A percentile compares a stretch with the other conserved stretches of the same genome.
These are phyloP conservation scores for Paraphaeosphaeria sporulosa DNA, from an alignment of 2,329 filamentous ascomycete genomes.

Conservation along the genomic window DNA sequence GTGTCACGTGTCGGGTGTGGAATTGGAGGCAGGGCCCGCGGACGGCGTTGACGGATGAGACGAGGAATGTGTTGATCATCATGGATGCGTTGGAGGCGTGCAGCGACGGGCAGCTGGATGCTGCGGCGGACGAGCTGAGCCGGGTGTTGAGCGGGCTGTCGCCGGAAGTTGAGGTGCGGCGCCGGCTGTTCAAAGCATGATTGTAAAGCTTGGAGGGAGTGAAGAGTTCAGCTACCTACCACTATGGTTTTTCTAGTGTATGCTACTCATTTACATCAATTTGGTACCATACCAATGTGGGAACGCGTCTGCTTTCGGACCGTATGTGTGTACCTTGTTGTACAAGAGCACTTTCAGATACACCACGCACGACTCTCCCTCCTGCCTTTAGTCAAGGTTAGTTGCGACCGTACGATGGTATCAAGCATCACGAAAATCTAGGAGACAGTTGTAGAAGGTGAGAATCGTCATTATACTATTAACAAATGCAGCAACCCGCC, in stretches of 20 bases:
- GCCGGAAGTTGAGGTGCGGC: constrained; percentile 1
- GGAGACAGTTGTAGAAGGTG: neutral
- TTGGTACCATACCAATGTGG: no score
- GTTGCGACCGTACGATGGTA: no score
- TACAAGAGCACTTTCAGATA: no score
- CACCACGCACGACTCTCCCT: no score
- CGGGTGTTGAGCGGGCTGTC: constrained; percentile 1
- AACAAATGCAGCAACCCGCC: neutral
- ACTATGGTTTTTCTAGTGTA: no score
- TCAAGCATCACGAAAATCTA: no score
- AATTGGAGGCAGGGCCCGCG: constrained; percentile 51
- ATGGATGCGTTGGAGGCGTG: constrained; percentile 40
- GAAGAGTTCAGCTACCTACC: no score
- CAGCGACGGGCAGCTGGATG: constrained; percentile 30
- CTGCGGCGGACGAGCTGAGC: constrained; percentile 37
- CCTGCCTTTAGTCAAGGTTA: no score
- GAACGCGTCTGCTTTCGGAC: no score
- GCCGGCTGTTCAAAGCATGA: neutral
- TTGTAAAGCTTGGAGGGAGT: neutral
- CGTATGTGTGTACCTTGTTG: no score
- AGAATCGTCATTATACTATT: neutral
- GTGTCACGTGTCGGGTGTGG: constrained; percentile 51
- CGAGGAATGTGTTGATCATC: constrained; percentile 48
- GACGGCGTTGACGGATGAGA: constrained; percentile 46
- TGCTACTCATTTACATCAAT: no score